These are phyloP conservation scores for Camelina neglecta DNA, from an alignment of 345 rosid species.

Conservation along the genomic window DNA sequence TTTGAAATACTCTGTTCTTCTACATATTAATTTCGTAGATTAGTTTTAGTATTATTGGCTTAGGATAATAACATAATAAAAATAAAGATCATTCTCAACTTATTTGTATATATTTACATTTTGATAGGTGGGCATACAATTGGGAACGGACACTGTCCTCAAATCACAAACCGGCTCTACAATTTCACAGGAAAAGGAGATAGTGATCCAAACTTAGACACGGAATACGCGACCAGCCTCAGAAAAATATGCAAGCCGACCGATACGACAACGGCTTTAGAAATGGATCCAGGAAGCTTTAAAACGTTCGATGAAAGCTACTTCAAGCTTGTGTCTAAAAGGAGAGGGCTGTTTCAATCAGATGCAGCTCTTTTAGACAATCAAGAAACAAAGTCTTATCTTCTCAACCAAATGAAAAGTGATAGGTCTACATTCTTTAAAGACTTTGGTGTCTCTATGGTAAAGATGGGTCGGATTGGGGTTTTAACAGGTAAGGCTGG, in stretches of 20 bases:
- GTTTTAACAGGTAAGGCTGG: constrained; percentile 62
- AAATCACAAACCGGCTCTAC: constrained; percentile 57
- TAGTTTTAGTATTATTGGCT: neutral
- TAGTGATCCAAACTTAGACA: constrained; percentile 58
- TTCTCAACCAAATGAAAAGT: constrained; percentile 39
- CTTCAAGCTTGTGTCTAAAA: constrained; percentile 53
- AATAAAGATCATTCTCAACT: neutral
- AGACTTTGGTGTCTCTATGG: constrained; percentile 75
- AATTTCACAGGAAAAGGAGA: constrained; percentile 72
- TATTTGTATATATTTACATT: neutral
- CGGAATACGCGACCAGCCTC: constrained; percentile 42
- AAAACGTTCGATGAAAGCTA: constrained; percentile 63
- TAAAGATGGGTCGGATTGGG: constrained; percentile 66
- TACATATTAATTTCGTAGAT: neutral
- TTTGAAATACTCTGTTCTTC: neutral
- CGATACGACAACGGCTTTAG: constrained; percentile 56
- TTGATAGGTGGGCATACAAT: constrained; percentile 66
- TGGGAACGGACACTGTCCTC: constrained; percentile 67
- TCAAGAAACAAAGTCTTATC: constrained; percentile 52
- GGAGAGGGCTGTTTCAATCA: constrained; percentile 67
- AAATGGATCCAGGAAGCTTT: constrained; percentile 78
- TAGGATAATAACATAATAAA: neutral
- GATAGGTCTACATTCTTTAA: constrained; percentile 50
- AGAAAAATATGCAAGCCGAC: constrained; percentile 52
- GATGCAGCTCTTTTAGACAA: constrained; percentile 68